A percentile compares a stretch with the other conserved stretches of the same genome.
Conservation (phyloP, 306 rosid genomes). For the Senna siamea region DNA sequence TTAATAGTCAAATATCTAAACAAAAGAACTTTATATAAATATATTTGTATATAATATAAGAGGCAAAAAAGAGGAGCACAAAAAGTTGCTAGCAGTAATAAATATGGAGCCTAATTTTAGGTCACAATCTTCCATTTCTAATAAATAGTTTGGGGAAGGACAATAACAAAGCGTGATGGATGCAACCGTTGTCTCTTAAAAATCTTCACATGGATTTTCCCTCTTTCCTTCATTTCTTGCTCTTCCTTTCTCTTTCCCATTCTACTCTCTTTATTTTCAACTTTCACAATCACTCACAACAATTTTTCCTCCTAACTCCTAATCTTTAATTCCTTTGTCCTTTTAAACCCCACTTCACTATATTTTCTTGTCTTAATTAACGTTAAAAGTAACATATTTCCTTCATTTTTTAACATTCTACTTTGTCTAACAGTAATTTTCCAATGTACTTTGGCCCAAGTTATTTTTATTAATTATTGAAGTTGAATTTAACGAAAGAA, state of each 20-base stretch:
- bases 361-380: background rate
- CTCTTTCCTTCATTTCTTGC: background rate
- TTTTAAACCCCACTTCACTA: slow-evolving; percentile 1
- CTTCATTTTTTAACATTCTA: background rate
- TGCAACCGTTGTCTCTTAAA: slow-evolving; percentile 53
- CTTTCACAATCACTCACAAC: too few relatives aligned
- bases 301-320: too few relatives aligned
- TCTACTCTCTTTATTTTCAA: too few relatives aligned
- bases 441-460: too few relatives aligned
- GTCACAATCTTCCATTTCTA: slow-evolving; percentile 32
- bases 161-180: slow-evolving; percentile 48
- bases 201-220: slow-evolving; percentile 57
- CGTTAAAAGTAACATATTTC: background rate
- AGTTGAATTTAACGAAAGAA: too few relatives aligned
- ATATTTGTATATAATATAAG: too few relatives aligned
- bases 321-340: background rate
- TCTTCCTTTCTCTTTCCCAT: background rate
- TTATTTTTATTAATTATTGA: too few relatives aligned
- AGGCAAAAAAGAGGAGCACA: background rate
- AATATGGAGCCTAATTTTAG: slow-evolving; percentile 40
- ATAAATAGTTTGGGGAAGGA: slow-evolving; percentile 39
- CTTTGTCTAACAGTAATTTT: background rate
- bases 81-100: slow-evolving; percentile 24
- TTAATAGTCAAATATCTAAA: too few relatives aligned
- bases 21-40: too few relatives aligned